Evolutionary conservation across 768 basidiomycete genomes (phyloP), one percentile per base, ranked within the genome.

Genomic region (Boletus sp.): DNA sequence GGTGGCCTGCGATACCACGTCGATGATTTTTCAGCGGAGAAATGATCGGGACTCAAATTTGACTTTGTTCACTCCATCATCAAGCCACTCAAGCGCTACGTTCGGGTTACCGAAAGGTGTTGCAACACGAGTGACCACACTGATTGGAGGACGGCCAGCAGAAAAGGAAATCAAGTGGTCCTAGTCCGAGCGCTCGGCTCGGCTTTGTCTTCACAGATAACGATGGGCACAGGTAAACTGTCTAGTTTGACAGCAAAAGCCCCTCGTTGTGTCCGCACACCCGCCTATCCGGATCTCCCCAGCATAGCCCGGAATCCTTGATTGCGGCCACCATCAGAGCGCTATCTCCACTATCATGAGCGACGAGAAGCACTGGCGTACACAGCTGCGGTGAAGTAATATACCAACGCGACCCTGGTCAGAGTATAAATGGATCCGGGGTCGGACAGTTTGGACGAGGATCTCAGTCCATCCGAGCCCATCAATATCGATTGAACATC

Each of bases 211-310:
- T 23, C 23, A 23, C 23, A 23, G 23, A 23, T 23, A 23, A 23
- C 4, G 23, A 39, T 13, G 19, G 13, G 39, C 39, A 6, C 21
- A 40, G 37, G n/a, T 23, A 3, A 40, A 40, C 39, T 7, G 19
- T 6, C 13, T 40, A 14, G 0, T 34, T n/a, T 38, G 37, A 17
- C 21, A 19, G 23, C 29, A 2, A 2, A 45, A 30, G 41, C 23
- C 21, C 51, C 54, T 40, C 43, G 11, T 30, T 47, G 25, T 51
- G 13, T 44, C 53, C 49, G 49, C 47, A 44, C 25, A n/a, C n/a
- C 7, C 21, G 14, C 9, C 15, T 42, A 27, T 27, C 25, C 8
- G 19, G 10, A 15, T 19, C 35, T 4, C 23, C 29, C 39, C 32
- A 29, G 10, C 42, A 6, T 42, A 17, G 41, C 42, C 29, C 43